Evolutionary conservation across 176 grass and related monocot species (phyloP).

Genomic region (Bothriochloa decipiens): DNA sequence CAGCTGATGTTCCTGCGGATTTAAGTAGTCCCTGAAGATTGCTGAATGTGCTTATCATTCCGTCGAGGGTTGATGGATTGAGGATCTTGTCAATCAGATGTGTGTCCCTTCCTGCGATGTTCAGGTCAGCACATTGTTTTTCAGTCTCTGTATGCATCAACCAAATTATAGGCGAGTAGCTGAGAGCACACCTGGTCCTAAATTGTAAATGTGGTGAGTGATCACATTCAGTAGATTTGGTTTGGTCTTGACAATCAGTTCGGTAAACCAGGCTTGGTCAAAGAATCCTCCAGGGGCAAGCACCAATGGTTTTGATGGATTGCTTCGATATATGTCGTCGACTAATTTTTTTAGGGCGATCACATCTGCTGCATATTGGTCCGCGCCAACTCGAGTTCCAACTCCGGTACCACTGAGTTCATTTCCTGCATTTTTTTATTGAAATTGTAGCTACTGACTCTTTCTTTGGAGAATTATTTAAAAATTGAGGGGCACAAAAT

Average conservation of each 20-base stretch:
- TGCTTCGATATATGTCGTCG: constrained; percentile 45
- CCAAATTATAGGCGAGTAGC: neutral
- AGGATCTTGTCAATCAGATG: constrained; percentile 82
- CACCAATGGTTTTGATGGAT: constrained; percentile 65
- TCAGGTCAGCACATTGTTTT: neutral
- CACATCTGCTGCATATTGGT: constrained; percentile 74
- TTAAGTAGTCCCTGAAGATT: constrained; percentile 61
- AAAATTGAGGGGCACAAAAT: neutral
- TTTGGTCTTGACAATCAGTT: constrained; percentile 69
- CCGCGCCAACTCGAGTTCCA: constrained; percentile 56
- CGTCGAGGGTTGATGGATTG: constrained; percentile 63
- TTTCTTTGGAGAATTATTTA: neutral
- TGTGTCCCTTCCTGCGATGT: constrained; percentile 62
- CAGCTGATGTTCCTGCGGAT: constrained; percentile 49
- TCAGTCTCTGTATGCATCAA: neutral
- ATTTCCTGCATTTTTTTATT: constrained; percentile 57
- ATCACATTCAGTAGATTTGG: constrained; percentile 68
- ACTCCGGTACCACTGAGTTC: constrained; percentile 79
- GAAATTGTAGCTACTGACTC: neutral
- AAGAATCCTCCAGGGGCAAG: constrained; percentile 92
- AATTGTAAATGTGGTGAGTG: constrained; percentile 92
- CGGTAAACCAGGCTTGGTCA: constrained; percentile 59
- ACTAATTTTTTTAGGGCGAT: constrained; percentile 61
- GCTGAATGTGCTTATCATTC: constrained; percentile 57
- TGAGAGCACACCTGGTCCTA: constrained; percentile 68